These are phyloP conservation scores for Paecilomyces niveus DNA, from an alignment of 2,329 filamentous ascomycete species.

Conservation along the genomic window DNA sequence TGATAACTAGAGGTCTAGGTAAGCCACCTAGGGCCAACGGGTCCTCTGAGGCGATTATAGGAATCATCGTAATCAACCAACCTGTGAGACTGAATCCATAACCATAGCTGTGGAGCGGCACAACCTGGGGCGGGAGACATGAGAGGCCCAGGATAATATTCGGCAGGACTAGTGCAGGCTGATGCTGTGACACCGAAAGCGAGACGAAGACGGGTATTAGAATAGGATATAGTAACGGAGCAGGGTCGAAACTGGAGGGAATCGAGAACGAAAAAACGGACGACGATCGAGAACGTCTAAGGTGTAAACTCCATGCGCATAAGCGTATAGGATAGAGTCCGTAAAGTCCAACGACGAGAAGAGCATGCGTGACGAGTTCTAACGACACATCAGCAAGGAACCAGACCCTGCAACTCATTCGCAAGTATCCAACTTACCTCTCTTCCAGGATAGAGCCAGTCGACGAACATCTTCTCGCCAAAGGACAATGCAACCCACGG, in stretches of 20 bases:
- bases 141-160: slow-evolving; percentile 78
- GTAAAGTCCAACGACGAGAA: slow-evolving; percentile 27
- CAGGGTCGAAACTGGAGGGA: slow-evolving; percentile 78
- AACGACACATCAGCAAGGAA: slow-evolving; percentile 7
- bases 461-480: slow-evolving; percentile 22
- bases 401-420: not conserved
- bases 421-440: slow-evolving; percentile 21
- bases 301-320: slow-evolving; percentile 16
- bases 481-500: slow-evolving; percentile 42
- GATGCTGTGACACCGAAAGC: slow-evolving; percentile 60
- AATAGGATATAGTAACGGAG: slow-evolving; percentile 80
- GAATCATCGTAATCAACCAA: slow-evolving; percentile 69
- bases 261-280: slow-evolving; percentile 49
- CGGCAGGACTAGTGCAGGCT: slow-evolving; percentile 58
- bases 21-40: slow-evolving; percentile 26
- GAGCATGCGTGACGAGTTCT: slow-evolving; percentile 28
- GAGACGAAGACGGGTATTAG: slow-evolving; percentile 70
- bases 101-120: slow-evolving; percentile 56
- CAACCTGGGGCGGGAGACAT: slow-evolving; percentile 64
- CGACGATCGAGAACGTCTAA: slow-evolving; percentile 20
- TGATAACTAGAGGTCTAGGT: slow-evolving; percentile 22
- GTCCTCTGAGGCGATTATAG: slow-evolving; percentile 51
- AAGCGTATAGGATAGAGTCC: slow-evolving; percentile 54
- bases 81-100: slow-evolving; percentile 62
- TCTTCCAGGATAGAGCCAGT: slow-evolving; percentile 29